Base-by-base conservation (phyloP, 148 eudicot species). In the Oxyria digyna region DNA sequence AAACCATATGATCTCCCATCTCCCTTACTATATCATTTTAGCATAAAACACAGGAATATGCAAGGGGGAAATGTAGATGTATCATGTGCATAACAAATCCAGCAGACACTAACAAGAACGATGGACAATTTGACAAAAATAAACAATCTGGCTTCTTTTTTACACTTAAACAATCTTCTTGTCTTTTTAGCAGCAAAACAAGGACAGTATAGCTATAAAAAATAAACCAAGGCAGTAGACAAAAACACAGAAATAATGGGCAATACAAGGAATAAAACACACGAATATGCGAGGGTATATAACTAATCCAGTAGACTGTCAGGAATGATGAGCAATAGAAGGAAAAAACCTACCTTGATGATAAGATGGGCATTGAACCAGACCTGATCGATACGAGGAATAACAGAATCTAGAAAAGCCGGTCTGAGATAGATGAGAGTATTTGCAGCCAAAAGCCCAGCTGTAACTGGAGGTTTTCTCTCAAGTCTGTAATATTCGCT, bases 391-490 rank as follows among this genome's bases (percentile, higher is more conserved):
- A 82, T 63, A 37, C 33, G 21, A 0, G 85, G 85, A 32, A 82
- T 69, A 13, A 82, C 42, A 73, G 77, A 43, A 42, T 77, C 71
- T 1, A 82, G 67, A 71, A 82, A 79, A 77, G 78, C 73, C 42
- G 85, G 85, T 52, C 83, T 82, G 35, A 82, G 62, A 63, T 82
- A 82, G 27, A 82, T 77, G 37, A 82, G 76, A 40, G 85, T 79
- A 54, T 82, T 82, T 48, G 81, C 80, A 38, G 85, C 85, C 67
- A 82, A 62, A 67, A 82, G 68, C 21, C 78, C 85, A 4, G 81
- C 80, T 10, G 85, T 82, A 41, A 82, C 83, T 1, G 85, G 85
- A 48, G 85, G 85, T 32, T 82, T 82, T 18, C 83, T 67, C 26
- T 79, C 77, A 14, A 79, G 81, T 72, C 82, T 72, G 66, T 74